Percentiles rank a stretch among this genome's conserved stretches.
These are phyloP conservation scores for Thelephora terrestris DNA, from an alignment of 1,284 basidiomycete species.

Conservation along the genomic window DNA sequence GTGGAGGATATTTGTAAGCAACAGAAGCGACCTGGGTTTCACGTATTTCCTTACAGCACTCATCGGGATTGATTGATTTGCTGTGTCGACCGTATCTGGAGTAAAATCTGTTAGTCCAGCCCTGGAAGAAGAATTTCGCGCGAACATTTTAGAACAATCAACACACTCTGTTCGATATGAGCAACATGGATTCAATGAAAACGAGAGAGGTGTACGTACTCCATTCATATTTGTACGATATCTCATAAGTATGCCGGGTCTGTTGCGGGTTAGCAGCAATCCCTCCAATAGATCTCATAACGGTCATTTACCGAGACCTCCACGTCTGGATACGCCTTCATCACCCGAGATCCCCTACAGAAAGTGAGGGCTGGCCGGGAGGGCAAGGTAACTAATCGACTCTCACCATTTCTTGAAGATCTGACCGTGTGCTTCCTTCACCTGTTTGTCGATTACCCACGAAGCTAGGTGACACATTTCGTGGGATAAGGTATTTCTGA, in stretches of 20 bases:
- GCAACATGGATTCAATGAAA: not conserved
- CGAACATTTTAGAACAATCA: conserved; percentile 56
- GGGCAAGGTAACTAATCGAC: not conserved
- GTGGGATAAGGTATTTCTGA: conserved; percentile 71
- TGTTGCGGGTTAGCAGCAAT: conserved; percentile 17
- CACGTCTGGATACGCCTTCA: conserved; percentile 53
- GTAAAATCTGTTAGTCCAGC: conserved; percentile 3
- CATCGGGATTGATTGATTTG: conserved; percentile 64
- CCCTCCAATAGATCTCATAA: not conserved
- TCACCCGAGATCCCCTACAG: conserved; percentile 53
- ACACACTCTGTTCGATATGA: conserved; percentile 42
- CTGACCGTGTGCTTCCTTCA: conserved; percentile 59
- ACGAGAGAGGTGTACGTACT: conserved; percentile 30
- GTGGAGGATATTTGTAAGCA: not conserved
- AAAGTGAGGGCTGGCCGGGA: not conserved
- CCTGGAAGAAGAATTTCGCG: not conserved
- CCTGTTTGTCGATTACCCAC: conserved; percentile 64
- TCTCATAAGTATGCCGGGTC: conserved; percentile 70
- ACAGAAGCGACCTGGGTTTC: not conserved
- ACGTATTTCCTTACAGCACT: conserved; percentile 38
- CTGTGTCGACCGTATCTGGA: conserved; percentile 66
- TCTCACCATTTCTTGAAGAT: conserved; percentile 63
- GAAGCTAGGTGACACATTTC: conserved; percentile 85
- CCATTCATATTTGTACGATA: conserved; percentile 72
- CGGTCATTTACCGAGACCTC: conserved; percentile 48